Conservation (phyloP, 1,284 basidiomycete species). For the Tetrapyrgos nigripes region DNA sequence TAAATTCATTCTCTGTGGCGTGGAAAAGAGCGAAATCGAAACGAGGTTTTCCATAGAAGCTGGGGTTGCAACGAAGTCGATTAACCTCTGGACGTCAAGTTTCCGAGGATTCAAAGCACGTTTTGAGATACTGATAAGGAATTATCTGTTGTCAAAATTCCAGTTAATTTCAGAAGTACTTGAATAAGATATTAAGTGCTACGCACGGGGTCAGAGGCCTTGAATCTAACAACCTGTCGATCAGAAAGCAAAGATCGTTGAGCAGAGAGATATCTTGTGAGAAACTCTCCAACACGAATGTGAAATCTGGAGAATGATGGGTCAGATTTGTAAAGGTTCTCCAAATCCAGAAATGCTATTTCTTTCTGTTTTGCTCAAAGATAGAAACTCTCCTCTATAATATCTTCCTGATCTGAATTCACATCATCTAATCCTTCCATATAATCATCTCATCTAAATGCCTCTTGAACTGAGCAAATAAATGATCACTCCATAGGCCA, state of each 20-base stretch:
- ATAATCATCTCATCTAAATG: slow-evolving; percentile 4
- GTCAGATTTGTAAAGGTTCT: slow-evolving; percentile 6
- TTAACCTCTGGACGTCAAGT: slow-evolving; percentile 31
- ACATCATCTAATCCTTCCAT: not conserved
- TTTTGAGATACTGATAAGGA: slow-evolving; percentile 27
- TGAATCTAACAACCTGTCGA: slow-evolving; percentile 19
- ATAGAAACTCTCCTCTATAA: not conserved
- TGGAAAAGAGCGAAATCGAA: slow-evolving; percentile 39
- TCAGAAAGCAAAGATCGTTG: slow-evolving; percentile 16
- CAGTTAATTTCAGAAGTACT: slow-evolving; percentile 13
- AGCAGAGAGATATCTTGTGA: slow-evolving; percentile 21
- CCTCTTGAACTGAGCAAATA: slow-evolving; percentile 31
- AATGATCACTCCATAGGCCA: slow-evolving; percentile 39
- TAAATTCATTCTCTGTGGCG: slow-evolving; percentile 15
- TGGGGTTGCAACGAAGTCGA: slow-evolving; percentile 35
- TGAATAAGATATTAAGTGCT: too few relatives aligned
- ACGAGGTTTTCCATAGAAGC: slow-evolving; percentile 28
- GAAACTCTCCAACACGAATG: slow-evolving; percentile 23
- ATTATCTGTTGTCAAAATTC: slow-evolving; percentile 27
- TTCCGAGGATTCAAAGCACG: slow-evolving; percentile 31
- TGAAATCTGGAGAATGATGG: slow-evolving; percentile 22
- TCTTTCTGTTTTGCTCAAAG: not conserved
- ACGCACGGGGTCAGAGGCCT: slow-evolving; percentile 8
- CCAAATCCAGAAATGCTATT: slow-evolving; percentile 16
- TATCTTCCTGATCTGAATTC: not conserved